Conservation (phyloP, 345 rosid genomes). For the Brassica incana region DNA sequence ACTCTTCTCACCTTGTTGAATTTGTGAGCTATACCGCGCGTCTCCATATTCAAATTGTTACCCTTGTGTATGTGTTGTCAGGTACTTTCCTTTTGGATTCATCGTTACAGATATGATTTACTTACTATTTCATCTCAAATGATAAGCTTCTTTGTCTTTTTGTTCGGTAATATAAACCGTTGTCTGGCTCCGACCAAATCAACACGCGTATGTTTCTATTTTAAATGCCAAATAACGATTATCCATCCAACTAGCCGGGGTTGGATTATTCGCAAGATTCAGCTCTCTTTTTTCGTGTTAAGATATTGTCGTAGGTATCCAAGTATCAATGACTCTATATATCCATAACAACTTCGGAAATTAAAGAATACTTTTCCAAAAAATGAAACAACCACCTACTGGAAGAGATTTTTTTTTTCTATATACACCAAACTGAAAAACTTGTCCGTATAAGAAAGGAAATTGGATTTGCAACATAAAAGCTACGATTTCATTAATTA, state of each 20-base stretch:
- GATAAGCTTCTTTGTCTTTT: not conserved
- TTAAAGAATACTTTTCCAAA: not conserved
- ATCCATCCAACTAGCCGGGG: no score
- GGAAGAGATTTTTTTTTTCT: not conserved
- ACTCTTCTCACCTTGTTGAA: slow-evolving; percentile 4
- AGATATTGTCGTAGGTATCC: not conserved
- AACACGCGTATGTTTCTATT: no score
- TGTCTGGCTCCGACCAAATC: no score
- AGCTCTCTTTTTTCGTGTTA: not conserved
- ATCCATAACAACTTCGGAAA: not conserved
- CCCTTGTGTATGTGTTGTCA: not conserved
- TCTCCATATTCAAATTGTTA: not conserved
- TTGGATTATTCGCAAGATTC: not conserved
- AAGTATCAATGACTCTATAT: not conserved
- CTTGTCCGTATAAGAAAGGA: not conserved
- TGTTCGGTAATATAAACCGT: no score
- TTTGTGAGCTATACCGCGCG: slow-evolving; percentile 11
- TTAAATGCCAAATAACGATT: no score
- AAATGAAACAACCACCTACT: not conserved
- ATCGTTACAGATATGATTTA: not conserved
- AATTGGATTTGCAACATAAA: not conserved
- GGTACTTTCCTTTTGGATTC: not conserved
- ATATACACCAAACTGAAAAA: slow-evolving; percentile 2
- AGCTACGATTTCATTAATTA: slow-evolving; percentile 1
- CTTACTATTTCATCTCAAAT: not conserved